A percentile compares a stretch with the other conserved stretches of the same genome.
phyloP scores from a whole-genome alignment of 2,329 filamentous ascomycete genomes.

The Fusarium cyanostomum region DNA sequence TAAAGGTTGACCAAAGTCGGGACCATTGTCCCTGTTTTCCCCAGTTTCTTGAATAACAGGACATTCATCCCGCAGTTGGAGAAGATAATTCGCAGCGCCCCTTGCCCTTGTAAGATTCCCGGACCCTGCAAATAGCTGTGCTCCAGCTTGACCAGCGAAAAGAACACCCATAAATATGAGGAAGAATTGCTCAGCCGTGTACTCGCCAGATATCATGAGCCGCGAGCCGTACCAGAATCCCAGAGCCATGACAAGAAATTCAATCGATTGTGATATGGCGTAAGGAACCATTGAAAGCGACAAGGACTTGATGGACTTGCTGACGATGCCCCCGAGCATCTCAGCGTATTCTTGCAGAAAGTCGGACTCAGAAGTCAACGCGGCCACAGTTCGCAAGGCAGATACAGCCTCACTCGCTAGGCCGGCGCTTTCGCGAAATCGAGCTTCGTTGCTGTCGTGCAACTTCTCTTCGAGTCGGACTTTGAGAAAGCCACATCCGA shows the following conservation, averaged over 20 bases:
- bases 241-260: conserved; percentile 47
- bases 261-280: conserved; percentile 39
- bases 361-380: conserved; percentile 50
- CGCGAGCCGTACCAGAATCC: conserved; percentile 48
- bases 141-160: conserved; percentile 46
- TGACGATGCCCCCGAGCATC: conserved; percentile 44
- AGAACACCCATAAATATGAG: conserved; percentile 55
- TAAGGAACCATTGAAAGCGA: conserved; percentile 23
- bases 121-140: conserved; percentile 51
- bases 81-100: conserved; percentile 55
- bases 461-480: conserved; percentile 56
- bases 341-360: conserved; percentile 47
- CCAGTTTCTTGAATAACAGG: conserved; percentile 49
- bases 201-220: conserved; percentile 46
- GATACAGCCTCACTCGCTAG: conserved; percentile 58
- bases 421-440: conserved; percentile 52
- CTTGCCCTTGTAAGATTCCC: conserved; percentile 57
- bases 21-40: conserved; percentile 45
- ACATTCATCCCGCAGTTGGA: conserved; percentile 50
- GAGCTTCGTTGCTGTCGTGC: conserved; percentile 48
- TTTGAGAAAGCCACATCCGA: conserved; percentile 52
- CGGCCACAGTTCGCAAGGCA: conserved; percentile 56
- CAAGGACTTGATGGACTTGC: conserved; percentile 13
- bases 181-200: conserved; percentile 52
- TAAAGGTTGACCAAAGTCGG: conserved; percentile 5